Percentiles rank a stretch among this genome's conserved stretches.
These are phyloP conservation scores for Erysimum cheiranthoides DNA, from an alignment of 345 rosid species.

Conservation along the genomic window DNA sequence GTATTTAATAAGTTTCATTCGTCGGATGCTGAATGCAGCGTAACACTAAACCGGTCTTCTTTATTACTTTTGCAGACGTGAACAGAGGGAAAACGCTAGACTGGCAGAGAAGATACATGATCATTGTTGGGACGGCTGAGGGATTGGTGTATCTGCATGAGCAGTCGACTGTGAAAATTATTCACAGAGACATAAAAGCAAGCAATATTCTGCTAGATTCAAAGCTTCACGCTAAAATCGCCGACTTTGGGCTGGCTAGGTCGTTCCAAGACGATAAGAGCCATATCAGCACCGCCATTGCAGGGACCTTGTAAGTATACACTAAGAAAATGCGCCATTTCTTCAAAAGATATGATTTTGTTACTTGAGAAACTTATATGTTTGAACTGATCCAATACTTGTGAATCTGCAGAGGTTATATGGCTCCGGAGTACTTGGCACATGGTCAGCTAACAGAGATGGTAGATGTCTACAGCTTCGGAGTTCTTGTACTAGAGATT, in stretches of 20 bases:
- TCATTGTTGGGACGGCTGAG: constrained; percentile 81
- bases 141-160: constrained; percentile 88
- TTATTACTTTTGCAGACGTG: constrained; percentile 54
- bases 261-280: constrained; percentile 91
- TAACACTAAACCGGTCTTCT: neutral
- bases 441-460: constrained; percentile 95
- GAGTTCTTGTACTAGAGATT: constrained; percentile 82
- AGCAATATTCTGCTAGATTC: constrained; percentile 86
- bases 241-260: constrained; percentile 94
- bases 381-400: neutral
- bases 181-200: constrained; percentile 92
- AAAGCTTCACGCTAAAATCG: constrained; percentile 85
- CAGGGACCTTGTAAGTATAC: constrained; percentile 84
- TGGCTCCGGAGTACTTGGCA: constrained; percentile 96
- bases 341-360: neutral
- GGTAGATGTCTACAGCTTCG: constrained; percentile 88
- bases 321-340: neutral
- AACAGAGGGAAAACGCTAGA: constrained; percentile 64
- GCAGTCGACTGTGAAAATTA: constrained; percentile 68
- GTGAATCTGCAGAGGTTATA: constrained; percentile 72
- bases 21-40: neutral
- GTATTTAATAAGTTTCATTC: neutral
- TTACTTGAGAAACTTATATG: neutral
- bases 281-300: constrained; percentile 97
- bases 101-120: constrained; percentile 72